Base-by-base conservation (phyloP, 305 asterid genomes). In the Nicotiana rustica region DNA sequence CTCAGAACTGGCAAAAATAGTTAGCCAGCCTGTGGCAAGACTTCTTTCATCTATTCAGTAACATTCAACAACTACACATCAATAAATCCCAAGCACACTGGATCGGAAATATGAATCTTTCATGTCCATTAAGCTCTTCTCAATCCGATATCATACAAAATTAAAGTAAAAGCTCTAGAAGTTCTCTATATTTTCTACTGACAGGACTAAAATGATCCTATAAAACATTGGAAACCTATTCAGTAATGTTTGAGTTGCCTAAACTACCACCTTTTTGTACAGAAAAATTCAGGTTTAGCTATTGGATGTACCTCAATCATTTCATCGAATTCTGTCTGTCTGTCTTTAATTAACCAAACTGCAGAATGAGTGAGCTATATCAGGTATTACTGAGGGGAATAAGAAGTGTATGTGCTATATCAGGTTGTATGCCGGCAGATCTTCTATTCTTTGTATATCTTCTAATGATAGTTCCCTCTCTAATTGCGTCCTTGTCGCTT, bases 391-490 rank as follows among this genome's bases (percentile, higher is more conserved):
- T 8, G 25, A 56, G 31, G 17, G 78, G 57, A 13, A 61, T 10
- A 4, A 44, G 25, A n/a, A 36, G 12, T 19, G 73, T 33, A 71
- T n/a, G 38, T 31, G 5, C 19, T 82, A 88, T 90, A 96, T 87
- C 61, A 94, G 86, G 88, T 96, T 94, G 87, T 88, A 89, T 79
- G 99, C 94, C 6, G 98, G 98, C 67, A 96, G 87, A 85, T 96
- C 97, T 38, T 91, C 91, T 83, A 96, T 90, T 79, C 86, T 84
- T 82, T 86, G 91, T 80, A 94, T 82, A 84, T 96, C 98, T 84
- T 96, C 99, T 87, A 96, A 85, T 2, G 96, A 93, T 85, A 96
- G 67, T 83, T 96, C 99, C 80, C 97, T 90, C 87, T 96, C 98
- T 89, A 96, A 62, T 80, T 96, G 98, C 6, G 84, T 88, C 81